phyloP scores from a whole-genome alignment of 495 filamentous ascomycete species.

The Massariosphaeria phaeospora region DNA sequence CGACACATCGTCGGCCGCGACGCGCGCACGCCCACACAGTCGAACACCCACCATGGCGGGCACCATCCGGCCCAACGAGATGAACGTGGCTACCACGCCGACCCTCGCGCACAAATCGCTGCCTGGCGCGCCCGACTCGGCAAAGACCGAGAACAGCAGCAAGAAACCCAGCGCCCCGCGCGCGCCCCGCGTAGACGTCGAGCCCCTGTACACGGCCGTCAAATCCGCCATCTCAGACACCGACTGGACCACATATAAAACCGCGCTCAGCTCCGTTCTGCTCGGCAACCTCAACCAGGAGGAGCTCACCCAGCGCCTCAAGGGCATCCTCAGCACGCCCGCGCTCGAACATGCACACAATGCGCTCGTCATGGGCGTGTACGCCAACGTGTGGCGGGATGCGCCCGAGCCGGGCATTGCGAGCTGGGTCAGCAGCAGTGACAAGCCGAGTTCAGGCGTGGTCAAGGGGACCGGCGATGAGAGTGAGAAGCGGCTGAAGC shows the following conservation, averaged over 20 bases:
- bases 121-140: slow-evolving; percentile 4
- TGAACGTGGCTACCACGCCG: slow-evolving; percentile 22
- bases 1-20: too few species aligned
- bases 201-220: slow-evolving; percentile 80
- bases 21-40: neutral
- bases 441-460: slow-evolving; percentile 76
- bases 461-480: slow-evolving; percentile 70
- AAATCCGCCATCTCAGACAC: slow-evolving; percentile 71
- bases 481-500: slow-evolving; percentile 84
- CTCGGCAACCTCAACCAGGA: slow-evolving; percentile 78
- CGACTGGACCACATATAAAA: slow-evolving; percentile 84
- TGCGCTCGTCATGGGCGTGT: slow-evolving; percentile 77
- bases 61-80: slow-evolving; percentile 29
- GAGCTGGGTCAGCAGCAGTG: slow-evolving; percentile 91
- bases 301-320: slow-evolving; percentile 73
- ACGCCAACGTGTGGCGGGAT: slow-evolving; percentile 80
- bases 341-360: slow-evolving; percentile 70
- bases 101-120: slow-evolving; percentile 32
- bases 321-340: slow-evolving; percentile 53
- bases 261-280: slow-evolving; percentile 71
- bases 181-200: slow-evolving; percentile 76
- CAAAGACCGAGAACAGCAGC: slow-evolving; percentile 18
- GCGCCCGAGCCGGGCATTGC: slow-evolving; percentile 88
- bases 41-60: slow-evolving; percentile 3
- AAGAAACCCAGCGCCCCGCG: slow-evolving; percentile 20